Evolutionary conservation across 371 early-diverging fungal genomes (phyloP).

Genomic region (Phascolomyces articulosus): DNA sequence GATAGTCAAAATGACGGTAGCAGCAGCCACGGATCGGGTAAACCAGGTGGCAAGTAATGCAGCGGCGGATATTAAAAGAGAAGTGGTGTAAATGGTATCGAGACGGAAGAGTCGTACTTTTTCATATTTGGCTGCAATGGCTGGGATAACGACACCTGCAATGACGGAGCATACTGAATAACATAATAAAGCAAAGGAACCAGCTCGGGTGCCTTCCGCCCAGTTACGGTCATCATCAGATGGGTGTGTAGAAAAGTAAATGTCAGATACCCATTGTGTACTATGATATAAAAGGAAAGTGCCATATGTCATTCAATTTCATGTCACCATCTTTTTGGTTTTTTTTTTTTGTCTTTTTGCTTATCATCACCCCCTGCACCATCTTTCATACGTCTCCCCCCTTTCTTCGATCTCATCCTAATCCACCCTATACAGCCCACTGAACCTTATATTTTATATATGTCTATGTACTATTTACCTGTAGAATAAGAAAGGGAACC

Average conservation of each 20-base stretch:
- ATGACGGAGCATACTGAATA: constrained; percentile 59
- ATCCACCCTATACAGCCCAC: too few relatives aligned
- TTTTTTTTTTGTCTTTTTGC: too few relatives aligned
- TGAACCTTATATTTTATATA: too few relatives aligned
- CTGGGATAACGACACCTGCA: constrained; percentile 53
- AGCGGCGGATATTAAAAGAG: constrained; percentile 5
- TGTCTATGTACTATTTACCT: constrained; percentile 24
- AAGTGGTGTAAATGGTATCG: constrained; percentile 43
- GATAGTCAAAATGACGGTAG: constrained; percentile 53
- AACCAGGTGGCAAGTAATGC: constrained; percentile 39
- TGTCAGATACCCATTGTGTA: constrained; percentile 47
- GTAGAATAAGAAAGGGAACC: constrained; percentile 69
- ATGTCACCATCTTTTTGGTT: too few relatives aligned
- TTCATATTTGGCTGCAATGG: constrained; percentile 6
- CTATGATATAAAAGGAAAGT: constrained; percentile 11
- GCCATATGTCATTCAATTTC: not conserved
- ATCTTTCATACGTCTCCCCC: too few relatives aligned
- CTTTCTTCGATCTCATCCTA: too few relatives aligned
- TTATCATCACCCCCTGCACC: too few relatives aligned
- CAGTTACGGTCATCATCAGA: constrained; percentile 17
- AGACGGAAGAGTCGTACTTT: constrained; percentile 28
- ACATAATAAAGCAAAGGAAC: constrained; percentile 63
- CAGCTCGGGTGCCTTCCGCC: constrained; percentile 50
- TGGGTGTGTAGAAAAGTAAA: constrained; percentile 29
- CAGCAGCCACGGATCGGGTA: constrained; percentile 39